phyloP scores from a whole-genome alignment of 2,329 filamentous ascomycete genomes.

The Aspergillus sp. region DNA sequence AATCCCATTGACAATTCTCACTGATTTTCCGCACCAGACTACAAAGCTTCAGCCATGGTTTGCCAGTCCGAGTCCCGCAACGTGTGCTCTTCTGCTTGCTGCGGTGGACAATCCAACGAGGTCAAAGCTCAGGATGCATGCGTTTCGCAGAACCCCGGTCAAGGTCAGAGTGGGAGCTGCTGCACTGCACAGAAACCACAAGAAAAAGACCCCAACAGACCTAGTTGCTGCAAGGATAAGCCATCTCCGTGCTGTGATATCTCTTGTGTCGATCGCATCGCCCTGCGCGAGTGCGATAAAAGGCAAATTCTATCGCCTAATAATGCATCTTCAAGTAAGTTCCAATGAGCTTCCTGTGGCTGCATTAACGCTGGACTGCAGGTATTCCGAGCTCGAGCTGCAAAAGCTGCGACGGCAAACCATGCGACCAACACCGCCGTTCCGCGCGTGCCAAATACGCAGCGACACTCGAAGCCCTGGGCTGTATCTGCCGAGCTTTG shows the following conservation, averaged over 20 bases:
- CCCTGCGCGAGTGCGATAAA: conserved; percentile 41
- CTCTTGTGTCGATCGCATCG: conserved; percentile 47
- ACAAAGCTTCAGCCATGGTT: no score
- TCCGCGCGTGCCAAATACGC: conserved; percentile 43
- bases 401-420: conserved; percentile 23
- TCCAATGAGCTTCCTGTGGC: no score
- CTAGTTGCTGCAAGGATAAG: conserved; percentile 47
- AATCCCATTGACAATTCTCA: no score
- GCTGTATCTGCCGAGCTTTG: conserved; percentile 56
- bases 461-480: conserved; percentile 48
- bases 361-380: no score
- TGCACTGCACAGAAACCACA: not conserved
- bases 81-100: no score
- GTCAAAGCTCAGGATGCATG: no score
- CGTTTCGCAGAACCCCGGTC: no score
- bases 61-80: no score
- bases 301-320: not conserved
- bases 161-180: not conserved
- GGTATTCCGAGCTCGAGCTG: not conserved
- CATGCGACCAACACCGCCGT: conserved; percentile 40
- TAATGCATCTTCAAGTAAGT: not conserved
- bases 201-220: conserved; percentile 1
- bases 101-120: no score
- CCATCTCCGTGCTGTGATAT: conserved; percentile 43
- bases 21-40: no score